A percentile compares a stretch with the other conserved stretches of the same genome.
Evolutionary conservation across 805 yeast species (phyloP).

Genomic region (Hanseniaspora mollemarum): DNA sequence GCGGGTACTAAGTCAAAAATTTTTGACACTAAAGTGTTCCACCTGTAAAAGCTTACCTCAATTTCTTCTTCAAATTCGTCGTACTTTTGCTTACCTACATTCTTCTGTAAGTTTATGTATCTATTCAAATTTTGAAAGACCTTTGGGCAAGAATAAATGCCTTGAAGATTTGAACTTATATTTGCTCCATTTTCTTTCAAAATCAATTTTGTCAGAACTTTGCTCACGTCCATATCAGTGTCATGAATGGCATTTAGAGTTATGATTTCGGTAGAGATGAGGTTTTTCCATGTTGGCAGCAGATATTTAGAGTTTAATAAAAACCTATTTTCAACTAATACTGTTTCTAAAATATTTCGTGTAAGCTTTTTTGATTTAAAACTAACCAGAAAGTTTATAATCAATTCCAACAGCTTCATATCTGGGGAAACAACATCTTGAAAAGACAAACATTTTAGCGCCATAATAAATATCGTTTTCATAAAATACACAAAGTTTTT

Average conservation of each 20-base stretch:
- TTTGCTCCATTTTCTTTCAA: neutral
- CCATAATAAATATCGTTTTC: neutral
- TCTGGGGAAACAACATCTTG: constrained; percentile 35
- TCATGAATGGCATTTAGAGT: neutral
- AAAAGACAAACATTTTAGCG: constrained; percentile 5
- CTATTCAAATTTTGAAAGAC: neutral
- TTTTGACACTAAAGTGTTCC: constrained; percentile 1
- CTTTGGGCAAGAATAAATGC: neutral
- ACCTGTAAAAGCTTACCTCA: neutral
- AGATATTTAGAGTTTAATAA: neutral
- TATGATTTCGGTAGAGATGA: constrained; percentile 16
- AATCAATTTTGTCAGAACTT: neutral
- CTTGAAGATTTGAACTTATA: neutral
- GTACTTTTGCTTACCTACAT: neutral
- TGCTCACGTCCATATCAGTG: neutral
- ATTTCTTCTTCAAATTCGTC: constrained; percentile 1
- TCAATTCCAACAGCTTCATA: constrained; percentile 38
- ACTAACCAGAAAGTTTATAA: constrained; percentile 42
- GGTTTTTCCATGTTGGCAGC: constrained; percentile 11
- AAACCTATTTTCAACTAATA: constrained; percentile 32
- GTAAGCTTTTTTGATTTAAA: constrained; percentile 41
- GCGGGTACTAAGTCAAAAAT: neutral
- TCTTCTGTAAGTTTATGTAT: neutral
- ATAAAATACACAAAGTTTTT: constrained; percentile 33
- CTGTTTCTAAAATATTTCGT: constrained; percentile 50